Evolutionary conservation across 2,329 filamentous ascomycete species (phyloP), one percentile per base, ranked within the genome.

Genomic region (Aspergillus awamori): DNA sequence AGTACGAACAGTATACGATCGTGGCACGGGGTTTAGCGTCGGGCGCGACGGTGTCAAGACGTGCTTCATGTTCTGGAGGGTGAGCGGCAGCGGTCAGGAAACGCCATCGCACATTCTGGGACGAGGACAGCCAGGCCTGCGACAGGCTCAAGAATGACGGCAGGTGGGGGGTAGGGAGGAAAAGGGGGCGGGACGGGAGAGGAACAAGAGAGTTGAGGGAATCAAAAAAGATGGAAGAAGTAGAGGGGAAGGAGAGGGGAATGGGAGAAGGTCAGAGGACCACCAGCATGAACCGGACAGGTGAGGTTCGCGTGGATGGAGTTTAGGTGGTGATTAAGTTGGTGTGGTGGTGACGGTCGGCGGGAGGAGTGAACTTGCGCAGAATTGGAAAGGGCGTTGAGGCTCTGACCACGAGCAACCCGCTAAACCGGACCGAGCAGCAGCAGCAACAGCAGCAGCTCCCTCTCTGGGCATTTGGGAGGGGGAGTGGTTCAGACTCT

Each of bases 61-160:
- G 57, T 64, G 58, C 58, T 66, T 70, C 66, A 70, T 66, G 63
- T 65, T 66, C 64, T 67, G 53, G 59, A 57, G 61, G 51, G 30
- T 26, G 62, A 67, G 62, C 63, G 62, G 60, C 47, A 62, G 59
- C 61, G 58, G 60, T 68, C 62, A 67, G 57, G 59, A 62, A 66
- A 60, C 64, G 66, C 64, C 67, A 70, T 69, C 60, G 65, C 64
- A 67, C 63, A 65, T 55, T 65, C 61, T 53, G 60, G 53, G 58
- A 60, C 51, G 36, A 53, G 24, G 55, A 47, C 55, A 59, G 57
- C 60, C 51, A 55, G 33, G 60, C 60, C 57, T 63, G 66, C 67
- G 57, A 45, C 60, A 60, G 54, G 47, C 30, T 59, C 38, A 20
- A 24, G 11, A 26, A 48, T 15, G 30, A 54, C 36, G 26, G 26